Base-by-base conservation (phyloP, 768 basidiomycete genomes). In the Suillus americanus region DNA sequence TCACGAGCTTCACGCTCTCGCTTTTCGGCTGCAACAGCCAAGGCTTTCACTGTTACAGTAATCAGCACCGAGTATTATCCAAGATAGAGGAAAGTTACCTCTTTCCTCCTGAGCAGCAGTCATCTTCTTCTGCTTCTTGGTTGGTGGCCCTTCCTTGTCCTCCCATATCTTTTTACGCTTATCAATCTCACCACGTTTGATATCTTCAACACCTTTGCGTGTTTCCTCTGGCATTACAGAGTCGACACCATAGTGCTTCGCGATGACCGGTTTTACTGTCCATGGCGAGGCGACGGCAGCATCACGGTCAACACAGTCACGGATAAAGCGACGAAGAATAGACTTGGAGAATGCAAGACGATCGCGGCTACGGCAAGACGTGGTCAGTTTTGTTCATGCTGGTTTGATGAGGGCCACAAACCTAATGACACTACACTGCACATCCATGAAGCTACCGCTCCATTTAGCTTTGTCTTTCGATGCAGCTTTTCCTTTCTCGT, bases 291-390 rank as follows among this genome's bases (percentile, higher is more conserved):
- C 95, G 33, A 97, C 90, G 10, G 94, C 91, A 18, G 94, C 84
- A 68, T 97, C 95, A 40, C 97, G 89, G 71, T 94, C 91, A 3
- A 99, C 91, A 70, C 95, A 97, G 73, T 99, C 97, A 66, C 94
- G 89, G 64, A 99, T 92, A 78, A 97, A 98, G 18, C 95, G 90
- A 68, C 95, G 93, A 35, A 99, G 86, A 70, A 99, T 97, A 20
- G 95, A 95, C 77, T 99, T 98, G 35, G 95, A 97, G 78, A 99
- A 99, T 23, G 94, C 89, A 23, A 97, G 83, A 61, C 96, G 92
- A 75, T 99, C 97, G 65, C 97, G 95, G 72, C 96, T 98, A 65
- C 43, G 23, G 38, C 23, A 62, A 23, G 62, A 64, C 53, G 35
- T 60, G 38, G 45, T 48, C 16, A 43, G 65, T 54, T 38, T n/a